phyloP scores from a whole-genome alignment of 257 asterid genomes.

The Haberlea rhodopensis region DNA sequence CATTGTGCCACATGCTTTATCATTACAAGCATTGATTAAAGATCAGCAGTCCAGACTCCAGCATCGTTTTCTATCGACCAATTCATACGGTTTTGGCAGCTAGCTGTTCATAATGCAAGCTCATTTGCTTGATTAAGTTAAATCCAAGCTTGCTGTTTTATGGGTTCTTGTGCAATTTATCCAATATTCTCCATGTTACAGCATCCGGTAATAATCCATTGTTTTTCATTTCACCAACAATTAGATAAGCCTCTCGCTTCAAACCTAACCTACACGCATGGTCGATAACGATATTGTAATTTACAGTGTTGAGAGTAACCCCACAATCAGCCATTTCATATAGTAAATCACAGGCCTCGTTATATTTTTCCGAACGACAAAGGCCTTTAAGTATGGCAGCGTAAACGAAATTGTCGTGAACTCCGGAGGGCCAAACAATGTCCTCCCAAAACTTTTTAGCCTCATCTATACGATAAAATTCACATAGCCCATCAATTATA shows the following conservation, averaged over 20 bases:
- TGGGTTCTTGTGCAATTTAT: slow-evolving; percentile 46
- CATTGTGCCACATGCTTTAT: too few species aligned
- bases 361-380: slow-evolving; percentile 43
- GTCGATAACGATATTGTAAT: slow-evolving; percentile 72
- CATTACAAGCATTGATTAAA: too few species aligned
- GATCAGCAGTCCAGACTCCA: too few species aligned
- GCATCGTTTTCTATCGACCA: too few species aligned
- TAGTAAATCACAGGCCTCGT: slow-evolving; percentile 71
- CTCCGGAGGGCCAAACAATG: slow-evolving; percentile 64
- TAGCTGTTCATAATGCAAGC: not conserved
- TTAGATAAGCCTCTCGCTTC: slow-evolving; percentile 79
- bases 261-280: slow-evolving; percentile 60
- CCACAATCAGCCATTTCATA: slow-evolving; percentile 78
- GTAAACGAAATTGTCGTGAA: slow-evolving; percentile 68
- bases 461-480: slow-evolving; percentile 42
- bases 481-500: slow-evolving; percentile 62
- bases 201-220: slow-evolving; percentile 74
- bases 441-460: slow-evolving; percentile 71
- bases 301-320: slow-evolving; percentile 48
- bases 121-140: not conserved
- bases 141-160: slow-evolving; percentile 18
- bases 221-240: slow-evolving; percentile 75
- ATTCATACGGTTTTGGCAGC: too few species aligned
- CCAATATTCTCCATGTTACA: slow-evolving; percentile 83
- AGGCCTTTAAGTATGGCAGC: slow-evolving; percentile 76